These are phyloP conservation scores for Thermothielavioides terrestris DNA, from an alignment of 495 filamentous ascomycete genomes.

Conservation along the genomic window DNA sequence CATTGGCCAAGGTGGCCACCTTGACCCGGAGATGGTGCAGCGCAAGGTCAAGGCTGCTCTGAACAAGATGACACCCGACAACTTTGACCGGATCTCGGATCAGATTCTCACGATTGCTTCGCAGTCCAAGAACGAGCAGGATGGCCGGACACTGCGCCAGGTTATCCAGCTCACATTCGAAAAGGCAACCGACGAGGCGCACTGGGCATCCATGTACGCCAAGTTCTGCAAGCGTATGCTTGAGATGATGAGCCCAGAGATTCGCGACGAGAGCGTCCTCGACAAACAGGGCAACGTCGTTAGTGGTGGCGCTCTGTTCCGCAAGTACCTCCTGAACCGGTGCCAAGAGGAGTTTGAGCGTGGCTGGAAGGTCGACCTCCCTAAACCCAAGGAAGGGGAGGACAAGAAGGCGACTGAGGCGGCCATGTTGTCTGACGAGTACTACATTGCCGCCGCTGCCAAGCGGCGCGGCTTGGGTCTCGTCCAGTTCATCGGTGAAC, in stretches of 20 bases:
- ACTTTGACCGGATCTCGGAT: conserved; percentile 90
- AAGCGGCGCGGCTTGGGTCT: conserved; percentile 96
- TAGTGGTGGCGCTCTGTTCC: conserved; percentile 85
- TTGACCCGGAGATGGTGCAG: conserved; percentile 91
- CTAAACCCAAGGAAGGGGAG: conserved; percentile 69
- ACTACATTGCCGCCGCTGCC: conserved; percentile 90
- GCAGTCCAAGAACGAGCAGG: conserved; percentile 90
- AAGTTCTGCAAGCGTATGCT: conserved; percentile 98
- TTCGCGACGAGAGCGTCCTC: conserved; percentile 85
- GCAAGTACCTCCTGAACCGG: conserved; percentile 96
- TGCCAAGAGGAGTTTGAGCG: conserved; percentile 99
- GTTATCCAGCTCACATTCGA: conserved; percentile 98
- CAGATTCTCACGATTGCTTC: conserved; percentile 88
- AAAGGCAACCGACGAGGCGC: conserved; percentile 96
- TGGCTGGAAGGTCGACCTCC: conserved; percentile 89
- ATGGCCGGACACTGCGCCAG: conserved; percentile 90
- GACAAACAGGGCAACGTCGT: conserved; percentile 83
- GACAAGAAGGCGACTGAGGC: conserved; percentile 58
- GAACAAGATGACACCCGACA: conserved; percentile 99
- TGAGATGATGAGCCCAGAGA: conserved; percentile 87
- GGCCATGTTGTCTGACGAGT: conserved; percentile 88
- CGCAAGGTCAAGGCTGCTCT: conserved; percentile 96
- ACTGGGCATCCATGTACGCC: conserved; percentile 99
- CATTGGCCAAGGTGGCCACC: conserved; percentile 44
- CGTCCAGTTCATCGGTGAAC: conserved; percentile 97